These are phyloP conservation scores for Dichotomopilus funicola DNA, from an alignment of 2,329 filamentous ascomycete species.

Conservation along the genomic window DNA sequence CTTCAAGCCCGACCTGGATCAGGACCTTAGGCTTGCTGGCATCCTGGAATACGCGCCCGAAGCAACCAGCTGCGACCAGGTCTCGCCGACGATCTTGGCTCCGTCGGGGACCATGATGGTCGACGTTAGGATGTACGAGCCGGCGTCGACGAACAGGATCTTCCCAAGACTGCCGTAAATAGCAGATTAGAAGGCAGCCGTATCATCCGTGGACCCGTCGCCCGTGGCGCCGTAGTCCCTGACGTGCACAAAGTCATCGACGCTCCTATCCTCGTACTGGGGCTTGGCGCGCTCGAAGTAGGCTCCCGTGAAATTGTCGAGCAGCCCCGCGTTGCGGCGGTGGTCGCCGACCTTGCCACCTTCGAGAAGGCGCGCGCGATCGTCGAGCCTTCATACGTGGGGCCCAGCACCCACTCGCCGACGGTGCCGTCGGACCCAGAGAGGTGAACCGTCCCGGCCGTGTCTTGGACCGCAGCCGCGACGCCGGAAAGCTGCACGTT, in stretches of 20 bases:
- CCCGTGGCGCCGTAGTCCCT: constrained; percentile 63
- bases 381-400: constrained; percentile 13
- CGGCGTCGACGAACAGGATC: neutral
- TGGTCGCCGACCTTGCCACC: constrained; percentile 2
- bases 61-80: neutral
- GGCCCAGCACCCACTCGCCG: constrained; percentile 18
- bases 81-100: neutral
- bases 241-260: constrained; percentile 18
- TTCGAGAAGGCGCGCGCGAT: constrained; percentile 8
- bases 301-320: constrained; percentile 1
- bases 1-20: neutral
- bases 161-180: neutral
- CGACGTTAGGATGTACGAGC: neutral
- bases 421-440: neutral
- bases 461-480: constrained; percentile 13
- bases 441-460: constrained; percentile 3
- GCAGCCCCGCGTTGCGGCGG: neutral
- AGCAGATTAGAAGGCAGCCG: constrained; percentile 68
- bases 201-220: constrained; percentile 70
- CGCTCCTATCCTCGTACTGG: constrained; percentile 37
- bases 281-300: constrained; percentile 43
- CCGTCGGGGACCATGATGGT: neutral
- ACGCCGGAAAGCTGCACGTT: constrained; percentile 44
- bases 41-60: neutral
- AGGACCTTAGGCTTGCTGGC: neutral